Evolutionary conservation across 768 basidiomycete genomes (phyloP), one percentile per base, ranked within the genome.

Genomic region (Lactarius tabidus): DNA sequence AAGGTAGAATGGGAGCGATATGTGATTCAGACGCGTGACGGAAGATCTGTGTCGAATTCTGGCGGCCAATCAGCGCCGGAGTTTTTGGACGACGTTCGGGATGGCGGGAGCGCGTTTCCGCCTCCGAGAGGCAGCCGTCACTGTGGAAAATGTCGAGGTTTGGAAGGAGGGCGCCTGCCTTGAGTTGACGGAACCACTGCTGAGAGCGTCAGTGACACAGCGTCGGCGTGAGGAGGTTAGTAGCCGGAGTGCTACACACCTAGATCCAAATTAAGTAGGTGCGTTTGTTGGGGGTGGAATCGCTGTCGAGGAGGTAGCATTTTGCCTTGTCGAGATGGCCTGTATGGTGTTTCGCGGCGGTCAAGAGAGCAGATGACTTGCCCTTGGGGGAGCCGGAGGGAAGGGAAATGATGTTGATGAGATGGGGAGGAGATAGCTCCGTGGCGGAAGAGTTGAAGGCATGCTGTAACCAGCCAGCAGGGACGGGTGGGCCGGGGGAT

Each of bases 1-100:
- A 2, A 93, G 89, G 0, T n/a, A n/a, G n/a, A n/a, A n/a, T n/a
- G n/a, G n/a, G n/a, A n/a, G n/a, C n/a, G n/a, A n/a, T n/a, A n/a
- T n/a, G n/a, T n/a, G n/a, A n/a, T n/a, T n/a, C n/a, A n/a, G n/a
- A n/a, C n/a, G n/a, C n/a, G n/a, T n/a, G 91, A 91, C 0, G 87
- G 87, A 74, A 96, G 97, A 76, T 98, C 95, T 15, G 83, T 80
- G 72, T 95, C 93, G 74, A 97, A 97, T 39, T 83, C 82, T 9
- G 87, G 83, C 0, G 91, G 91, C 92, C 92, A 93, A 65, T 57
- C 71, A 4, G 43, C 73, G 2, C 66, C 71, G 36, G 68, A 70
- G 53, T 8, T 65, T 48, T 67, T 65, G n/a, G 79, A 73, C 0
- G 76, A 69, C 0, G 75, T 69, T 38, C 77, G 77, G 0, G 79